These are phyloP conservation scores for Termitomyces sp. DNA, from an alignment of 768 basidiomycete genomes.

Conservation along the genomic window DNA sequence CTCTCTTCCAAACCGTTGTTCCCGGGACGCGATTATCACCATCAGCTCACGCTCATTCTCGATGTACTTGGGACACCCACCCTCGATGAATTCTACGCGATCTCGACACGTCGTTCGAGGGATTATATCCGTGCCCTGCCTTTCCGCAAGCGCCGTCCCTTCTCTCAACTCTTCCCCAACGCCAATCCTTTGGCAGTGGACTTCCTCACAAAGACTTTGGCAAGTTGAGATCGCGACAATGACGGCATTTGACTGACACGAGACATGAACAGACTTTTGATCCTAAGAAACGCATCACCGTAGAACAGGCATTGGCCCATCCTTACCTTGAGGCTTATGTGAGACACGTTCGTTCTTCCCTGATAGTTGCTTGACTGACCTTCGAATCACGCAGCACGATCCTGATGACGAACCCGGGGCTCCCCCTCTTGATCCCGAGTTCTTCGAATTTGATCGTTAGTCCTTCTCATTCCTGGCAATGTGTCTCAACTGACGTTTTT, in stretches of 20 bases:
- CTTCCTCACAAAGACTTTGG: constrained; percentile 80
- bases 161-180: constrained; percentile 86
- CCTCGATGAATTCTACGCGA: constrained; percentile 96
- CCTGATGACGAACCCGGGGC: constrained; percentile 96
- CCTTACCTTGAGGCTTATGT: constrained; percentile 94
- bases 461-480: constrained; percentile 16
- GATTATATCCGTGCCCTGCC: constrained; percentile 96
- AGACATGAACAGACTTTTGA: constrained; percentile 77
- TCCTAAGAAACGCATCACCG: constrained; percentile 94
- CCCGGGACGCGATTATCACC: constrained; percentile 95
- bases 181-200: constrained; percentile 73
- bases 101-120: constrained; percentile 86
- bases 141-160: constrained; percentile 84
- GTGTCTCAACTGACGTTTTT: not conserved
- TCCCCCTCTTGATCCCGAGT: constrained; percentile 91
- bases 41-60: constrained; percentile 92
- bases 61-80: constrained; percentile 97
- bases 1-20: constrained; percentile 95
- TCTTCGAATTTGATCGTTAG: constrained; percentile 96
- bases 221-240: constrained; percentile 27
- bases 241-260: constrained; percentile 1
- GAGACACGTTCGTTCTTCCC: constrained; percentile 26
- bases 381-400: constrained; percentile 60
- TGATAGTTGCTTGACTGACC: not conserved
- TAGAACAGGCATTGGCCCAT: constrained; percentile 92